Percentiles rank a stretch among this genome's conserved stretches.
These are phyloP conservation scores for Lactifluus pinguis DNA, from an alignment of 768 basidiomycete genomes.

Conservation along the genomic window DNA sequence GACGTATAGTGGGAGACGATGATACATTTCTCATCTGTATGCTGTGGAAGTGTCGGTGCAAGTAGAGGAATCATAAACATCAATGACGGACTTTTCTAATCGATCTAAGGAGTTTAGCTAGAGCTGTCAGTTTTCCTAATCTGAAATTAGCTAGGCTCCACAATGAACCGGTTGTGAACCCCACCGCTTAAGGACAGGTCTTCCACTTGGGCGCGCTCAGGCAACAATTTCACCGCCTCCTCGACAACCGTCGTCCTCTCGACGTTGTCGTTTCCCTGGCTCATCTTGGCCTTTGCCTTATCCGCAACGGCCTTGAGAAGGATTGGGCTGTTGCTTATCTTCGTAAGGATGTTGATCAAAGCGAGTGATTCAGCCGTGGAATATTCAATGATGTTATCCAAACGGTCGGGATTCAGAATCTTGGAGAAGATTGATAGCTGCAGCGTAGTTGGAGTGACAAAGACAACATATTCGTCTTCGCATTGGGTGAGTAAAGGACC, in stretches of 20 bases:
- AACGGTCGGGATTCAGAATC: constrained; percentile 62
- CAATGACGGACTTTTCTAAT: constrained; percentile 43
- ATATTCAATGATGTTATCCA: constrained; percentile 60
- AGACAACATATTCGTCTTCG: constrained; percentile 96
- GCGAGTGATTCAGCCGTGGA: constrained; percentile 72
- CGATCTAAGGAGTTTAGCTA: constrained; percentile 52
- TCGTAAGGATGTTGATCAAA: constrained; percentile 71
- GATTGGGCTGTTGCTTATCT: constrained; percentile 90
- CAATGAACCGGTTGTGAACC: neutral
- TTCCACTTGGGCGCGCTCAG: constrained; percentile 47
- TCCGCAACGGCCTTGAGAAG: constrained; percentile 74
- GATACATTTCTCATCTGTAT: constrained; percentile 89
- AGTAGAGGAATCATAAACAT: neutral
- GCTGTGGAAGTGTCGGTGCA: constrained; percentile 28
- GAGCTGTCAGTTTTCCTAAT: constrained; percentile 63
- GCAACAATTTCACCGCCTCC: constrained; percentile 56
- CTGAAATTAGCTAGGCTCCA: constrained; percentile 8
- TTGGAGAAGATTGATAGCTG: constrained; percentile 73
- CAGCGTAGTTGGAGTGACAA: constrained; percentile 77
- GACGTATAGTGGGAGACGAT: constrained; percentile 95
- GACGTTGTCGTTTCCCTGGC: constrained; percentile 27
- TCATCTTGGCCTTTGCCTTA: constrained; percentile 38
- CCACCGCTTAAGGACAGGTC: constrained; percentile 77
- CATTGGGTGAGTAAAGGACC: neutral
- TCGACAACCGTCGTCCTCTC: constrained; percentile 42